Base-by-base conservation (phyloP, 345 rosid genomes). In the Conringia planisiliqua region DNA sequence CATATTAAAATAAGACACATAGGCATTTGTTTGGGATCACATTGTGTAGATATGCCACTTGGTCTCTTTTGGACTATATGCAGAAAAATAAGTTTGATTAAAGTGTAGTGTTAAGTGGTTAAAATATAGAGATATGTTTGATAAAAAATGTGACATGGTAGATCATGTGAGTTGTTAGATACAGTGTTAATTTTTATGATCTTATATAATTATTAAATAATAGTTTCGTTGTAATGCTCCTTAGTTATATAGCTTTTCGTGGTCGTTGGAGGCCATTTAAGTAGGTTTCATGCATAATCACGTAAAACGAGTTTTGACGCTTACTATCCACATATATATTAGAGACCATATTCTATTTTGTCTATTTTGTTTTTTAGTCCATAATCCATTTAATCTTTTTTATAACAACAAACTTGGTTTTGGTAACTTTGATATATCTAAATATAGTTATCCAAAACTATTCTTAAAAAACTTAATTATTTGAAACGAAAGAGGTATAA, bases 141-240 rank as follows among this genome's bases (percentile, higher is more conserved):
- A 54, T 16, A 46, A n/a, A 14, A 61, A 24, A 71, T 35, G 22
- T 46, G 16, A 36, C 62, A 44, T 33, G 17, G 51, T 58, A 51
- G 69, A 60, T 68, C 74, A 75, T 75, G 63, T 68, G 69, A 68
- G 69, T 68, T 60, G 79, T 68, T 68, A 61, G 68, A 75, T 75
- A 40, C 20, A 44, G 60, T 60, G 29, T 5, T 18, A 9, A 27
- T 48, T 30, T 52, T 67, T 44, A 20, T 60, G 36, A 75, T 11
- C 24, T 26, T 68, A 11, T 39, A 59, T 59, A 44, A n/a, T 13
- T 33, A 35, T 33, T 20, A 42, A n/a, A 9, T 65, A 50, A 2
- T 29, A 30, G 42, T 66, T 26, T 64, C 60, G 43, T 38, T 67
- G 62, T 48, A 48, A 48, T 74, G 62, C 48, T 62, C 52, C 46